Evolutionary conservation across 1,284 basidiomycete species (phyloP), one percentile per base, ranked within the genome.

Genomic region (Meira miltonrushii): DNA sequence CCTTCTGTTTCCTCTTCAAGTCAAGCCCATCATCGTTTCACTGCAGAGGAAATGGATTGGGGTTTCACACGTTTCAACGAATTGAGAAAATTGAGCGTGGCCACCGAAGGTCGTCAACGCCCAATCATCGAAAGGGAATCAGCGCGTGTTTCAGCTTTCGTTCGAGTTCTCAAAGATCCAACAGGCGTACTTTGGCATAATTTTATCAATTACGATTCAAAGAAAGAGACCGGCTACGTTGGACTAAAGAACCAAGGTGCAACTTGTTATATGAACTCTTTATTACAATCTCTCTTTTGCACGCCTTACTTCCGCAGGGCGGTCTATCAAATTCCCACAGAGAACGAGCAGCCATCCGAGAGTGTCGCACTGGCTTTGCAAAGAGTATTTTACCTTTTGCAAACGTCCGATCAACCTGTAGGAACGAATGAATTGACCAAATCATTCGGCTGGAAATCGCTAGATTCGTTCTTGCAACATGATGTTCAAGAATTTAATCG

Each of bases 191-290:
- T 99, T 63, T 98, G 95, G 95, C 95, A 99, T 81, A 98, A 98
- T 80, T 99, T 98, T 80, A 92, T 97, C 80, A 98, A 98, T 82
- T 99, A 99, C 79, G 95, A 99, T 79, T 98, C 95, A 44, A 99
- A 98, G 85, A 97, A 97, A 82, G 93, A 97, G 82, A 99, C 95
- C 0, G 95, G 95, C 47, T 94, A 86, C 78, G 95, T 99, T 61
- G 95, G 95, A 3, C 81, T 99, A 74, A 98, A 98, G 82, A 99
- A 99, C 78, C 95, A 99, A 80, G 95, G 95, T 56, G 95, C 95
- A 47, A 99, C 95, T 51, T 99, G 95, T 82, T 99, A 99, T 81
- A 98, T 99, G 95, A 99, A 99, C 81, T 98, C 95, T 33, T 84
- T 99, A 13, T 84, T 99, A 17, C 95, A 99, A 79, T 98, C 94